These are phyloP conservation scores for Begonia loranthoides DNA, from an alignment of 306 rosid genomes.

Conservation along the genomic window DNA sequence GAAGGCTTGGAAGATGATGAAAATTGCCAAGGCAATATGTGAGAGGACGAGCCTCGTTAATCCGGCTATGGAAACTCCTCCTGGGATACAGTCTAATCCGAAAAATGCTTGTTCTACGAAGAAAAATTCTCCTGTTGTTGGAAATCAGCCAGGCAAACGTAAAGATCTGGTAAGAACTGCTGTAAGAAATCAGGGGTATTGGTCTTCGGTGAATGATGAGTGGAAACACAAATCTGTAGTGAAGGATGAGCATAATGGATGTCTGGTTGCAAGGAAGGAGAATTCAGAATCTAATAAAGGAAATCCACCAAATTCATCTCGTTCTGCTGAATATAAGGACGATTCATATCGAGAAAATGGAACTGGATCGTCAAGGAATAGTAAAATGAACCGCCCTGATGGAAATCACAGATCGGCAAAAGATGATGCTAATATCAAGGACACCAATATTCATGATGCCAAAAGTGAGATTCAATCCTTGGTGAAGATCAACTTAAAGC, in stretches of 20 bases:
- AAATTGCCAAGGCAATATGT: slow-evolving; percentile 30
- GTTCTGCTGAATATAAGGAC: slow-evolving; percentile 11
- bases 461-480: slow-evolving; percentile 60
- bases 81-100: slow-evolving; percentile 9
- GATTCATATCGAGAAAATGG: slow-evolving; percentile 9
- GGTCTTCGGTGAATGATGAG: slow-evolving; percentile 8
- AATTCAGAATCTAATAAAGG: slow-evolving; percentile 11
- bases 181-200: slow-evolving; percentile 15
- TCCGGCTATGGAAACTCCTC: slow-evolving; percentile 19
- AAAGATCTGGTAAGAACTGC: slow-evolving; percentile 6
- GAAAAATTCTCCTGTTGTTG: slow-evolving; percentile 6
- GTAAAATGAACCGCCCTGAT: slow-evolving; percentile 4
- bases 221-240: slow-evolving; percentile 6
- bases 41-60: slow-evolving; percentile 15
- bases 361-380: slow-evolving; percentile 4
- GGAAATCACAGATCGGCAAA: slow-evolving; percentile 11
- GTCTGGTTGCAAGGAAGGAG: slow-evolving; percentile 17
- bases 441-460: slow-evolving; percentile 19
- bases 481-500: slow-evolving; percentile 65
- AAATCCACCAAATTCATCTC: slow-evolving; percentile 14
- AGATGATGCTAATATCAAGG: slow-evolving; percentile 10
- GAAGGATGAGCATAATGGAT: slow-evolving; percentile 17
- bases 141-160: slow-evolving; percentile 14
- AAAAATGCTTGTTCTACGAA: slow-evolving; percentile 7
- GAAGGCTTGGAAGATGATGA: slow-evolving; percentile 82